Base-by-base conservation (phyloP, 495 filamentous ascomycete species). In the Podospora comata region DNA sequence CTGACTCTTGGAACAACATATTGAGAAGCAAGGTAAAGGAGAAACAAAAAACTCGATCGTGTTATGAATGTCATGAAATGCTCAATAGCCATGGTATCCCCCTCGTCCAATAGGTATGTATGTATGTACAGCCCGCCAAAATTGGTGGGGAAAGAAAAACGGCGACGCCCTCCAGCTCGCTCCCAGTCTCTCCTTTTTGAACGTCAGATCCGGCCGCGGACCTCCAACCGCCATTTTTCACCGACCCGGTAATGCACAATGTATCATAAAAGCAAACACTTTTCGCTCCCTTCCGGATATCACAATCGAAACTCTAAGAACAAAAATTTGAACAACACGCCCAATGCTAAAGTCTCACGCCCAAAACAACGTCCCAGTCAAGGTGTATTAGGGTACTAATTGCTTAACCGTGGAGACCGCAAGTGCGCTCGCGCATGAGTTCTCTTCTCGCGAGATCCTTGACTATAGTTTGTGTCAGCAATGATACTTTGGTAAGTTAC, bases 391-490 rank as follows among this genome's bases (percentile, higher is more conserved):
- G 6, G 19, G 16, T 11, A 32, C 16, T 55, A 5, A 16, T 16
- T 39, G 20, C 32, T 79, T 77, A 83, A 18, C 78, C 71, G 69
- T 87, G 85, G 56, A 83, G 76, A 18, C 84, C 84, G 26, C 83
- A 85, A 30, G 89, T 90, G 71, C 92, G 81, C 79, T 89, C 82
- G 73, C 83, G 84, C 85, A 93, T 93, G 74, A 89, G 74, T 67
- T 86, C 87, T 79, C 90, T 85, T 70, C 92, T 83, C 77, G 90
- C 82, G 75, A 88, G 87, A 73, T 93, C 90, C 78, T 91, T 93
- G 74, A 79, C 91, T 92, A 75, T 81, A 59, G 65, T 23, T 39
- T n/a, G 53, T 71, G 73, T 80, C 69, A 79, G 79, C 70, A 60
- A 6, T 77, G 16, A 57, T 27, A n/a, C 16, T 19, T 5, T n/a